phyloP scores from a whole-genome alignment of 495 filamentous ascomycete genomes.

The Aspergillus sclerotioniger region DNA sequence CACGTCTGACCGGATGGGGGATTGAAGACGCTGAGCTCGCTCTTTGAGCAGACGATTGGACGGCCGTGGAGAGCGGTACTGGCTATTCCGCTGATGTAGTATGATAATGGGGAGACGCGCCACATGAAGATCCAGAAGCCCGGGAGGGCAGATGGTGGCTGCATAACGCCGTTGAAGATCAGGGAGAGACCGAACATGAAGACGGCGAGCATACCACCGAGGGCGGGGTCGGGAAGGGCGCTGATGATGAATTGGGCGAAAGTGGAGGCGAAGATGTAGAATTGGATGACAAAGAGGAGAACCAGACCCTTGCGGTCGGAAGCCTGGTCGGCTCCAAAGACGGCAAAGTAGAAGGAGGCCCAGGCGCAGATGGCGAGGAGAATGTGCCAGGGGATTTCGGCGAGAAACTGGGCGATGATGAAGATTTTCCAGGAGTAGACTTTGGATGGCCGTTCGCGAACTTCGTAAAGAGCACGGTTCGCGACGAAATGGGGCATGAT shows the following conservation, averaged over 20 bases:
- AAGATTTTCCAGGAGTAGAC: constrained; percentile 57
- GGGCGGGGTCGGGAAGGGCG: neutral
- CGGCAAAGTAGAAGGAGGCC: constrained; percentile 2
- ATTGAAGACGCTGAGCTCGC: constrained; percentile 54
- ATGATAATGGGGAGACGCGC: neutral
- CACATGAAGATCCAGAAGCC: constrained; percentile 62
- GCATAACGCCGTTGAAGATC: constrained; percentile 82
- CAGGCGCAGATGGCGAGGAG: neutral
- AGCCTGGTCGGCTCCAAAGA: neutral
- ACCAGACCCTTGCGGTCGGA: neutral
- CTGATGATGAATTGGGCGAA: neutral
- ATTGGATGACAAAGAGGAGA: neutral
- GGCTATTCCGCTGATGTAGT: constrained; percentile 67
- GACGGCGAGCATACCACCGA: constrained; percentile 38
- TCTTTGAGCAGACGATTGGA: constrained; percentile 48
- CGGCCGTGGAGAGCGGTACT: constrained; percentile 57
- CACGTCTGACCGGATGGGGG: constrained; percentile 53
- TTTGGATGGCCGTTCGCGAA: constrained; percentile 45
- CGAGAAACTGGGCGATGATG: constrained; percentile 72
- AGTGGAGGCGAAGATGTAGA: neutral
- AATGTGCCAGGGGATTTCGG: constrained; percentile 65
- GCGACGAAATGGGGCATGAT: constrained; percentile 50
- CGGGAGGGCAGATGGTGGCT: constrained; percentile 72
- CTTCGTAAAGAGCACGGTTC: constrained; percentile 47
- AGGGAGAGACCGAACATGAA: constrained; percentile 58